phyloP scores from a whole-genome alignment of 2,329 filamentous ascomycete genomes.

The Lecanosticta acicola region DNA sequence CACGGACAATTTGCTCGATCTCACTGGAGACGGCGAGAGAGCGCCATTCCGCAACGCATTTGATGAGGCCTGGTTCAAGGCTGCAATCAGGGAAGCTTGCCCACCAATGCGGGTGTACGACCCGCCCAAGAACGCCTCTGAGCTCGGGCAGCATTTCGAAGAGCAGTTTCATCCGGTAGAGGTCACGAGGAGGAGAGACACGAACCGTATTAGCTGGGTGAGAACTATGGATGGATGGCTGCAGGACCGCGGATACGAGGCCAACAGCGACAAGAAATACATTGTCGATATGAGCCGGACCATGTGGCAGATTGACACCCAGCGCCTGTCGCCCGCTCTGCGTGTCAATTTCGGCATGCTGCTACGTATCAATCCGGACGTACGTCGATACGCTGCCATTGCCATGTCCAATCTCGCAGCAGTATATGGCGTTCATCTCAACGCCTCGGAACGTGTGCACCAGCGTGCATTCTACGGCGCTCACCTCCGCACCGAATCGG shows the following conservation, averaged over 20 bases:
- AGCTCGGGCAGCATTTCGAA: not conserved
- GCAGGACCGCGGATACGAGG: not conserved
- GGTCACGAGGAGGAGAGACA: not conserved
- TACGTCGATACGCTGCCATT: constrained; percentile 26
- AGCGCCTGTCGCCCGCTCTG: constrained; percentile 7
- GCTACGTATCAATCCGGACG: constrained; percentile 13
- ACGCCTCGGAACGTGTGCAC: constrained; percentile 19
- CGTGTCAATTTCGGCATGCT: constrained; percentile 17
- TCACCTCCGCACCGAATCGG: constrained; percentile 32
- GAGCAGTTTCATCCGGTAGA: not conserved
- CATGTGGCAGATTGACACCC: constrained; percentile 19
- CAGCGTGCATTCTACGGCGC: constrained; percentile 32
- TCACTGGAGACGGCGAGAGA: constrained; percentile 1
- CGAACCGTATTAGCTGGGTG: not conserved
- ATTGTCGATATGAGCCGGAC: constrained; percentile 16
- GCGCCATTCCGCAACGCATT: constrained; percentile 17
- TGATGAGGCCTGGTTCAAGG: constrained; percentile 17
- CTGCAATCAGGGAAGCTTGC: constrained; percentile 13
- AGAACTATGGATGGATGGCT: constrained; percentile 3
- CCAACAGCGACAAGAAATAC: not conserved
- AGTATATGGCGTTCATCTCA: constrained; percentile 16
- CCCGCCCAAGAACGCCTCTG: not conserved
- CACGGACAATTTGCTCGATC: constrained; percentile 5
- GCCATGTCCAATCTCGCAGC: constrained; percentile 28
- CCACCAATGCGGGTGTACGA: constrained; percentile 19